Conservation (phyloP, 2,329 filamentous ascomycete genomes). For the Apiospora hydei region DNA sequence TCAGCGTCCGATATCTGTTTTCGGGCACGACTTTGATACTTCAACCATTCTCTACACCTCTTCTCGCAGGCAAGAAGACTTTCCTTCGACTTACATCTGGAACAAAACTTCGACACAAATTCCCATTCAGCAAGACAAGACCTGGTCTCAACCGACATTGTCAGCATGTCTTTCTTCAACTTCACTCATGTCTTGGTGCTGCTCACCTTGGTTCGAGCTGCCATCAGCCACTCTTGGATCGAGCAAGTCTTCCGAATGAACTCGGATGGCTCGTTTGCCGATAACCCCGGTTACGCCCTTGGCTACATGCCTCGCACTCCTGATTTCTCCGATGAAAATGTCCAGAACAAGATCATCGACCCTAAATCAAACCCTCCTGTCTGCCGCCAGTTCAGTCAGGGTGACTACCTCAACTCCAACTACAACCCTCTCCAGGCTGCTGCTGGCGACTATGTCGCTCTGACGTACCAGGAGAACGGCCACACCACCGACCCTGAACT, state of each 20-base stretch:
- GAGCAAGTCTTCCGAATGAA: conserved; percentile 78
- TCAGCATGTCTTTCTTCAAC: not conserved
- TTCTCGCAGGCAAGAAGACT: conserved; percentile 2
- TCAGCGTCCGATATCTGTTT: not conserved
- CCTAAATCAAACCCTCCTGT: conserved; percentile 58
- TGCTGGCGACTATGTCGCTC: conserved; percentile 69
- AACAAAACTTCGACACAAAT: not conserved
- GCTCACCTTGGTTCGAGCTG: conserved; percentile 42
- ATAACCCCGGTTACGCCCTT: conserved; percentile 76
- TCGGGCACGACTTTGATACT: not conserved
- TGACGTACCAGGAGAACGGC: conserved; percentile 78
- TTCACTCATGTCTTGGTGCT: conserved; percentile 34
- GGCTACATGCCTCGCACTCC: conserved; percentile 68
- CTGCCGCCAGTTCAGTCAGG: conserved; percentile 70
- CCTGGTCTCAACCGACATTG: not conserved
- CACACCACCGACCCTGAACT: conserved; percentile 64
- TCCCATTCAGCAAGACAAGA: not conserved
- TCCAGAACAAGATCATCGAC: conserved; percentile 63
- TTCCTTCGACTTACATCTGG: conserved; percentile 3
- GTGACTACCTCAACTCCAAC: conserved; percentile 60
- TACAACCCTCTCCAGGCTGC: conserved; percentile 66
- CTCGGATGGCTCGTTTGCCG: conserved; percentile 75
- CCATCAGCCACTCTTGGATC: conserved; percentile 78
- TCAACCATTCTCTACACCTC: not conserved
- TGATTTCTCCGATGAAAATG: conserved; percentile 64